A percentile compares a stretch with the other conserved stretches of the same genome.
These are phyloP conservation scores for Blastocrithidia nonstop DNA, from an alignment of 208 protist species.

Conservation along the genomic window DNA sequence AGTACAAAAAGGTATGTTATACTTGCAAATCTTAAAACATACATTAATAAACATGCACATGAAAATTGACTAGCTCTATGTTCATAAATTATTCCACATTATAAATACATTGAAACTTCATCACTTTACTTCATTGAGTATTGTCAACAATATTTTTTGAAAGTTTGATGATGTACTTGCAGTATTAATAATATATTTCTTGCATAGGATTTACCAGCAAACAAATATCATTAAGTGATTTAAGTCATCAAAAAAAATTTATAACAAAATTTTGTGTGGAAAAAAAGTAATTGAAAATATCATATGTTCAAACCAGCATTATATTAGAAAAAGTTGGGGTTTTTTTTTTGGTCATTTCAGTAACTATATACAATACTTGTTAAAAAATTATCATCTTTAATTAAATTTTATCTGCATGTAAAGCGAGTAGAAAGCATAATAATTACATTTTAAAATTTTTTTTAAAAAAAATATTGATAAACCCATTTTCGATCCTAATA, in stretches of 20 bases:
- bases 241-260: not conserved
- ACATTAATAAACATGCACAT: not conserved
- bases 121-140: not conserved
- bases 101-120: not conserved
- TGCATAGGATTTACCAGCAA: no score
- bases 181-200: not conserved
- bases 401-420: no score
- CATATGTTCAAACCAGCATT: not conserved
- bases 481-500: no score
- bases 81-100: not conserved
- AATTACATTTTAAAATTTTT: no score
- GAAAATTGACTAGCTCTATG: not conserved
- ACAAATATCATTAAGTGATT: no score
- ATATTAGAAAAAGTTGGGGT: not conserved
- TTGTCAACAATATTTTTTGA: conserved; percentile 3
- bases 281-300: not conserved
- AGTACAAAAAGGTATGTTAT: not conserved
- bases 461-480: no score
- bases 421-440: no score
- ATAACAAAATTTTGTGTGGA: not conserved
- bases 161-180: not conserved
- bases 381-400: no score
- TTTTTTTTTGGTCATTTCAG: not conserved
- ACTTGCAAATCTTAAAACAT: not conserved
- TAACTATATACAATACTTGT: not conserved